Base-by-base conservation (phyloP, 495 filamentous ascomycete species). In the Aspergillus taichungensis region DNA sequence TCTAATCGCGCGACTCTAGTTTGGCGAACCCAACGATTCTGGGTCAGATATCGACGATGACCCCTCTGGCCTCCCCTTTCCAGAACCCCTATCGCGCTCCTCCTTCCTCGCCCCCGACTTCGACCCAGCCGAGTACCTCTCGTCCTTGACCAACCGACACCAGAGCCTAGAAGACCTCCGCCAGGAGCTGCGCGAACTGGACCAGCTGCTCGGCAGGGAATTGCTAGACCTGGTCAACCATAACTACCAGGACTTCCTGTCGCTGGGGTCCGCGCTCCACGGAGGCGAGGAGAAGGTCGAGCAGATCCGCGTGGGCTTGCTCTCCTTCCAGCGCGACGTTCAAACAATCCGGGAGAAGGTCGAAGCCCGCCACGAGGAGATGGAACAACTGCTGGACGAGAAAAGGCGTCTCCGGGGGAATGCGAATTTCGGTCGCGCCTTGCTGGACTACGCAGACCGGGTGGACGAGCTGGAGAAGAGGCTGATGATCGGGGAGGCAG, bases 141-240 rank as follows among this genome's bases (percentile, higher is more conserved):
- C 87, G 6, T 82, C 83, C 5, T 72, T 96, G 0, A 82, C 74
- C 29, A 83, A 89, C 57, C 83, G 92, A 1, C 90, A 96, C 59
- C 92, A 98, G 60, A 95, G 88, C 3, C 85, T 99, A 38, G 91
- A 95, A 61, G 94, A 99, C 62, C 73, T 99, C 12, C 85, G 90
- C 11, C 62, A 80, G 27, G 94, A 99, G 53, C 73, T 99, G 4
- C 80, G 88, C 11, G 73, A 83, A 36, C 75, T 92, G 18, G 81
- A 79, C 45, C 77, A 84, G 50, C 71, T 80, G 12, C 77, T 97
- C 39, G 82, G 78, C 49, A 80, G 82, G 44, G 91, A 99, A 61
- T 70, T 99, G 7, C 72, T 97, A 5, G 90, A 95, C 60, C 77
- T 97, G 1, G 90, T 99, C 49, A 97, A 97, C 58, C 74, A 83